Percentiles rank a stretch among this genome's conserved stretches.
phyloP scores from a whole-genome alignment of 106 monocot genomes.

The Acorus calamus region DNA sequence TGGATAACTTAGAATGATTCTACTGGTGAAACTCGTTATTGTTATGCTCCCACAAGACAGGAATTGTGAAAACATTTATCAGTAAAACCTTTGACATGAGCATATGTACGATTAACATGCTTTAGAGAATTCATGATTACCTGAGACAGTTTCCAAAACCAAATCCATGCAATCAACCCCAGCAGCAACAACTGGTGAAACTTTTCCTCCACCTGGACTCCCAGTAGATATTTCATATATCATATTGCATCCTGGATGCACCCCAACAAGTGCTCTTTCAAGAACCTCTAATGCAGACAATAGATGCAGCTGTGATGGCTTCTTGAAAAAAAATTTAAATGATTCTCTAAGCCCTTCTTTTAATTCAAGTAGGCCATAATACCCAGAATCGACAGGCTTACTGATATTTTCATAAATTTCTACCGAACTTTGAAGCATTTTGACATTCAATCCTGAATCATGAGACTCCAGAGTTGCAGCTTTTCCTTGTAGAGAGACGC shows the following conservation, averaged over 20 bases:
- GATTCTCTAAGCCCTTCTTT: slow-evolving; percentile 56
- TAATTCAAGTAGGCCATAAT: slow-evolving; percentile 30
- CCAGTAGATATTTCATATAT: slow-evolving; percentile 48
- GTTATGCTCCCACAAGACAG: too few relatives aligned
- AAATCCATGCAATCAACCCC: slow-evolving; percentile 69
- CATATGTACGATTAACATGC: too few relatives aligned
- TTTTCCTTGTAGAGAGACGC: slow-evolving; percentile 70
- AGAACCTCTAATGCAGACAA: slow-evolving; percentile 42
- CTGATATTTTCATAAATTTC: slow-evolving; percentile 8
- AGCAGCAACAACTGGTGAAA: slow-evolving; percentile 60
- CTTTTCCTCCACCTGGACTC: slow-evolving; percentile 41
- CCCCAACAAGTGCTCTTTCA: slow-evolving; percentile 58
- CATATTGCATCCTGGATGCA: slow-evolving; percentile 21
- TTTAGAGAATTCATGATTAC: slow-evolving; percentile 11
- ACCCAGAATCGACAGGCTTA: slow-evolving; percentile 8
- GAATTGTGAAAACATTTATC: too few relatives aligned
- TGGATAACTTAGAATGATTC: too few relatives aligned
- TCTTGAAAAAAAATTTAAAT: slow-evolving; percentile 40
- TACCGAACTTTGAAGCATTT: slow-evolving; percentile 24
- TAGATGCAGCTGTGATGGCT: slow-evolving; percentile 22
- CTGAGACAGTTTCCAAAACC: slow-evolving; percentile 63
- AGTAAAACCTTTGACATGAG: too few relatives aligned
- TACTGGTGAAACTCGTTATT: too few relatives aligned
- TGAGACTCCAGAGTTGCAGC: slow-evolving; percentile 58
- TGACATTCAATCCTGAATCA: slow-evolving; percentile 42